Conservation (phyloP, 768 basidiomycete genomes). For the Boletus bicolor region DNA sequence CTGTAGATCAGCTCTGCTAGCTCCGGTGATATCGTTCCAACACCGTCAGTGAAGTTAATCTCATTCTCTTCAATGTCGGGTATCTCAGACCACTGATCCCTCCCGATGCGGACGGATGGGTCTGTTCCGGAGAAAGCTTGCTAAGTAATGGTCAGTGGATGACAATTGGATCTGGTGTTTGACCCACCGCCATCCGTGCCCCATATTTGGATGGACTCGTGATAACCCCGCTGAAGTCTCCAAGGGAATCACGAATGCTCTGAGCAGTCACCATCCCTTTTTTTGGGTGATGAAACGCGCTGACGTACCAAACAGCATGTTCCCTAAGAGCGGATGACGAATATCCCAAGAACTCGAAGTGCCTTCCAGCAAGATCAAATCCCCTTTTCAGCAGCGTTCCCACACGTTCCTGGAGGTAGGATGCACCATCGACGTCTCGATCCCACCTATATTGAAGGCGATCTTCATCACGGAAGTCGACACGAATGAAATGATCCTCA, state of each 20-base stretch:
- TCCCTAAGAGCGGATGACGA: slow-evolving; percentile 74
- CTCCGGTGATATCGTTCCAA: slow-evolving; percentile 68
- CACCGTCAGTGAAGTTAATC: slow-evolving; percentile 69
- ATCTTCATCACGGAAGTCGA: slow-evolving; percentile 85
- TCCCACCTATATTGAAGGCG: slow-evolving; percentile 70
- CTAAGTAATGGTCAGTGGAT: slow-evolving; percentile 16
- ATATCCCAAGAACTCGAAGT: slow-evolving; percentile 80
- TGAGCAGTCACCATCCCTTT: slow-evolving; percentile 50
- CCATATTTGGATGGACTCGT: slow-evolving; percentile 74
- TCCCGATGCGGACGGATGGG: slow-evolving; percentile 56
- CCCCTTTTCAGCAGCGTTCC: slow-evolving; percentile 58
- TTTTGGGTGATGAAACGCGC: slow-evolving; percentile 50
- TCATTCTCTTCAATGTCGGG: slow-evolving; percentile 48
- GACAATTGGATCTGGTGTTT: not conserved
- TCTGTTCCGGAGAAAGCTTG: slow-evolving; percentile 86
- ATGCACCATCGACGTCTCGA: slow-evolving; percentile 55
- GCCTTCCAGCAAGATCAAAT: slow-evolving; percentile 64
- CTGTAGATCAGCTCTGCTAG: slow-evolving; percentile 61
- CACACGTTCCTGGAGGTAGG: slow-evolving; percentile 57
- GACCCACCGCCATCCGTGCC: slow-evolving; percentile 59
- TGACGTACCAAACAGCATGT: slow-evolving; percentile 82
- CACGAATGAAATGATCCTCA: slow-evolving; percentile 72
- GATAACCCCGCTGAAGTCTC: slow-evolving; percentile 62
- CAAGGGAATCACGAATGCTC: slow-evolving; percentile 59
- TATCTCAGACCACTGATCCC: slow-evolving; percentile 61